Evolutionary conservation across 441 rosid species (phyloP).

Genomic region (Erysimum cheiri): DNA sequence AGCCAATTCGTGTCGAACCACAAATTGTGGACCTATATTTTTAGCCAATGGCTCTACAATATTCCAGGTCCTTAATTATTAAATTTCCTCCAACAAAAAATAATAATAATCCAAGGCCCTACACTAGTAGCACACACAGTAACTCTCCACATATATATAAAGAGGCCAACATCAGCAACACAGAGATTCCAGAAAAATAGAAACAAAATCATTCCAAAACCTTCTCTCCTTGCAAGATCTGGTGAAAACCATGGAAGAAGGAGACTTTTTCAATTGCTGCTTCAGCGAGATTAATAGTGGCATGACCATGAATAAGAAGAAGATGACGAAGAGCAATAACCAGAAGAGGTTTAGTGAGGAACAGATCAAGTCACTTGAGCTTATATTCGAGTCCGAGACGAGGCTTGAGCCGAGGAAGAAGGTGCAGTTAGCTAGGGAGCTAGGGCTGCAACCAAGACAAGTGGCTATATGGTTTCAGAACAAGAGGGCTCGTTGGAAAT

Average conservation of each 20-base stretch:
- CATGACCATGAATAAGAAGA: conserved; percentile 28
- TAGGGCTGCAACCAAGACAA: conserved; percentile 79
- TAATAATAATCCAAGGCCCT: conserved; percentile 21
- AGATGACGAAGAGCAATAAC: conserved; percentile 57
- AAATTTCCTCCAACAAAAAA: neutral
- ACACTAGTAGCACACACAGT: conserved; percentile 22
- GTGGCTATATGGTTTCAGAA: conserved; percentile 90
- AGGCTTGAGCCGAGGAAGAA: conserved; percentile 77
- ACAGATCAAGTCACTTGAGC: conserved; percentile 78
- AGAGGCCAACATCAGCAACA: conserved; percentile 21
- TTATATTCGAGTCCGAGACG: conserved; percentile 70
- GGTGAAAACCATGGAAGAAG: conserved; percentile 39
- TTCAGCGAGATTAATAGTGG: conserved; percentile 38
- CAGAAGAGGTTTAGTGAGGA: conserved; percentile 84
- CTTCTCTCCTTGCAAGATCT: conserved; percentile 43
- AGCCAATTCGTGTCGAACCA: conserved; percentile 44
- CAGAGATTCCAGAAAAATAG: conserved; percentile 24
- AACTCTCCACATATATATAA: conserved; percentile 37
- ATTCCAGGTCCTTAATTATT: conserved; percentile 10
- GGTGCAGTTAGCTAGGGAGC: conserved; percentile 64
- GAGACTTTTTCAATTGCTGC: conserved; percentile 35
- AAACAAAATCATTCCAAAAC: conserved; percentile 15
- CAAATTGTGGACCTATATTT: conserved; percentile 31
- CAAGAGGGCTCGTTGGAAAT: conserved; percentile 83
- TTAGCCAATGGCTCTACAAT: conserved; percentile 23